Evolutionary conservation across 2,329 filamentous ascomycete genomes (phyloP).

Genomic region (Ophiostoma australiae): DNA sequence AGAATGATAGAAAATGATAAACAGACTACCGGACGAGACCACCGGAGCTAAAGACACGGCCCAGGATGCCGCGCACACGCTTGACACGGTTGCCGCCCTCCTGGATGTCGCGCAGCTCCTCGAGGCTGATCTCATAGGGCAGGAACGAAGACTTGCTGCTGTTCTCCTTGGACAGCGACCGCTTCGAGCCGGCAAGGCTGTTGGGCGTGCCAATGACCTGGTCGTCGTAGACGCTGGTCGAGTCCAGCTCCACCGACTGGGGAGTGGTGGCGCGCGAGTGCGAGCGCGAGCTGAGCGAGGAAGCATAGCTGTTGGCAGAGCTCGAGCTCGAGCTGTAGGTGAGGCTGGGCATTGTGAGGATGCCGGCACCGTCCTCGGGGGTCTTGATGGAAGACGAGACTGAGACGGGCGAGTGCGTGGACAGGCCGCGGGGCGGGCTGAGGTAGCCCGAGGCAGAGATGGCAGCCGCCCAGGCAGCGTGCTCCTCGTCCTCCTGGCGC

Average conservation of each 20-base stretch:
- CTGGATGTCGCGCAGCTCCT: constrained; percentile 49
- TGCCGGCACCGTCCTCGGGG: constrained; percentile 30
- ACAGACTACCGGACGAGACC: constrained; percentile 38
- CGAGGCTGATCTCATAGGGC: constrained; percentile 52
- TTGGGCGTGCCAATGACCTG: constrained; percentile 34
- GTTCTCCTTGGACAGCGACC: constrained; percentile 17
- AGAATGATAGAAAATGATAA: neutral
- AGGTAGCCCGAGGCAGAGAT: constrained; percentile 37
- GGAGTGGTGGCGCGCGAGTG: constrained; percentile 48
- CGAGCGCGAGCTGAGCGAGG: constrained; percentile 46
- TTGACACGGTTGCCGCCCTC: constrained; percentile 46
- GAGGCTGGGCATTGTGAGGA: constrained; percentile 43
- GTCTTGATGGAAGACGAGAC: constrained; percentile 25
- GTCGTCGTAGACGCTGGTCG: constrained; percentile 43
- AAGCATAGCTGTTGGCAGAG: constrained; percentile 43
- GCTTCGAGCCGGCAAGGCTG: constrained; percentile 26
- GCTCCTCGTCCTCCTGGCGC: constrained; percentile 40
- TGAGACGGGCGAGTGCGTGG: neutral
- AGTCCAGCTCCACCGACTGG: constrained; percentile 38
- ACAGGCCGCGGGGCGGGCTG: constrained; percentile 44
- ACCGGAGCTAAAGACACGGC: constrained; percentile 45
- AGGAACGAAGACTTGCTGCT: constrained; percentile 35
- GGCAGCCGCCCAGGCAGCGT: constrained; percentile 27
- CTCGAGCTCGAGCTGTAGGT: constrained; percentile 42
- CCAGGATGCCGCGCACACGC: constrained; percentile 49